These are phyloP conservation scores for Aureobasidium namibiae DNA, from an alignment of 2,329 filamentous ascomycete species.

Conservation along the genomic window DNA sequence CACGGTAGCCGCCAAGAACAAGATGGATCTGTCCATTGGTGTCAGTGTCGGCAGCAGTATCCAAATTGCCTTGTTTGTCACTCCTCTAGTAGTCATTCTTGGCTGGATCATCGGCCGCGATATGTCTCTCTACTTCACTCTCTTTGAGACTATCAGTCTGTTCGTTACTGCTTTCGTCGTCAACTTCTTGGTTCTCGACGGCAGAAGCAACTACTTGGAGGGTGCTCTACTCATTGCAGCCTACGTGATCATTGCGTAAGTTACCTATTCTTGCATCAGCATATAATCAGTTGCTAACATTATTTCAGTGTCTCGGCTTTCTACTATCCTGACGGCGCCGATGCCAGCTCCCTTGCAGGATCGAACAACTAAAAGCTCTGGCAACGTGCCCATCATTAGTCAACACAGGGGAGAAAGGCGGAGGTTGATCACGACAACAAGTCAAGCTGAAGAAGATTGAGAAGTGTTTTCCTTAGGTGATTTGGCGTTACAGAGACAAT, in stretches of 20 bases:
- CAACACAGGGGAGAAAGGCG: too few relatives aligned
- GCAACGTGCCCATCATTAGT: neutral
- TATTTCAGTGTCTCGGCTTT: slow-evolving; percentile 33
- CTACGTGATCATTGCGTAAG: slow-evolving; percentile 67
- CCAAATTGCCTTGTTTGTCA: slow-evolving; percentile 72
- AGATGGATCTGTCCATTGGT: slow-evolving; percentile 76
- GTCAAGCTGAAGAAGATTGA: neutral
- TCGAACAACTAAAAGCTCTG: neutral
- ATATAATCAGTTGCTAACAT: neutral
- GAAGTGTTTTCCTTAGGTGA: neutral
- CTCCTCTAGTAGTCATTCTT: slow-evolving; percentile 66
- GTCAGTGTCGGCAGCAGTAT: slow-evolving; percentile 74
- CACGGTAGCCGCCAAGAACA: slow-evolving; percentile 72
- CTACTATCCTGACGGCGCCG: slow-evolving; percentile 39
- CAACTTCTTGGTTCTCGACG: slow-evolving; percentile 79
- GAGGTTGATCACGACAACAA: neutral
- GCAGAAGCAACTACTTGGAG: slow-evolving; percentile 75
- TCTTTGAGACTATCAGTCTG: slow-evolving; percentile 59
- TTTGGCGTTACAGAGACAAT: neutral
- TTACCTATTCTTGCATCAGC: neutral
- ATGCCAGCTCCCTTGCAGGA: slow-evolving; percentile 37
- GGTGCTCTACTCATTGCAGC: slow-evolving; percentile 67
- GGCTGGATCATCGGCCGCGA: slow-evolving; percentile 69
- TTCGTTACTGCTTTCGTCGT: slow-evolving; percentile 78
- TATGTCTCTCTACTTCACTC: slow-evolving; percentile 57